Evolutionary conservation across 2,329 filamentous ascomycete genomes (phyloP).

Genomic region (Raffaelea albimanens): DNA sequence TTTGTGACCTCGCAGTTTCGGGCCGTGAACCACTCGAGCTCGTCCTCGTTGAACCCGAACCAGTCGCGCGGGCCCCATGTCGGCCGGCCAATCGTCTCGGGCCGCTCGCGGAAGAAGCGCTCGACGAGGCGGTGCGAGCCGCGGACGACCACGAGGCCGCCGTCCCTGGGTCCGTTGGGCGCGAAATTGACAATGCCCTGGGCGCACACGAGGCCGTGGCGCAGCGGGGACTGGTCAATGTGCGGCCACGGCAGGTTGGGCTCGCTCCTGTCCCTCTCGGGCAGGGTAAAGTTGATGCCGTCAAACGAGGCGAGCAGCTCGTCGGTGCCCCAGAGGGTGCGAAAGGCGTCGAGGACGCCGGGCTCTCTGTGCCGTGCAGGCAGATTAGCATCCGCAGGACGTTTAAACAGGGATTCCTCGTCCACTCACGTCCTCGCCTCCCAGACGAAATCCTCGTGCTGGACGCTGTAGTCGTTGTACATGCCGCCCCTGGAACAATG

Average conservation of each 20-base stretch:
- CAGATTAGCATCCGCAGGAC: too few species aligned
- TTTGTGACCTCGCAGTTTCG: slow-evolving; percentile 5
- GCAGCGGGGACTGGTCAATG: slow-evolving; percentile 20
- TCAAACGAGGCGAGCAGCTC: slow-evolving; percentile 27
- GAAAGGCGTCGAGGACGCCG: slow-evolving; percentile 26
- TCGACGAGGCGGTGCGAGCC: slow-evolving; percentile 15
- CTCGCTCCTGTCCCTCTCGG: slow-evolving; percentile 16
- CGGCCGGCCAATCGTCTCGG: neutral
- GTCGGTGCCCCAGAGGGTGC: slow-evolving; percentile 25
- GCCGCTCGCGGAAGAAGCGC: neutral
- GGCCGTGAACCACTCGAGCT: neutral
- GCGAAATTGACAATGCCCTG: slow-evolving; percentile 22
- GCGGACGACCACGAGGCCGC: slow-evolving; percentile 24
- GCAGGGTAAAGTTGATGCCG: slow-evolving; percentile 25
- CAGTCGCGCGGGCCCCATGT: neutral
- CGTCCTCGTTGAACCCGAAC: neutral
- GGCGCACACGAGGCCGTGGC: slow-evolving; percentile 17
- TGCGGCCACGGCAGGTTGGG: slow-evolving; percentile 22
- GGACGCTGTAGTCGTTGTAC: slow-evolving; percentile 19
- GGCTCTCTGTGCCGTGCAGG: slow-evolving; percentile 24
- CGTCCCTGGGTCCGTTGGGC: slow-evolving; percentile 24
- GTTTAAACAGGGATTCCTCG: too few species aligned
- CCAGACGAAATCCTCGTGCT: slow-evolving; percentile 30
- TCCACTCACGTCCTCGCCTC: too few species aligned
- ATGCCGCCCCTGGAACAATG: slow-evolving; percentile 13